Evolutionary conservation across 2,329 filamentous ascomycete species (phyloP), one percentile per base, ranked within the genome.

Genomic region (Pseudogymnoascus sp.): DNA sequence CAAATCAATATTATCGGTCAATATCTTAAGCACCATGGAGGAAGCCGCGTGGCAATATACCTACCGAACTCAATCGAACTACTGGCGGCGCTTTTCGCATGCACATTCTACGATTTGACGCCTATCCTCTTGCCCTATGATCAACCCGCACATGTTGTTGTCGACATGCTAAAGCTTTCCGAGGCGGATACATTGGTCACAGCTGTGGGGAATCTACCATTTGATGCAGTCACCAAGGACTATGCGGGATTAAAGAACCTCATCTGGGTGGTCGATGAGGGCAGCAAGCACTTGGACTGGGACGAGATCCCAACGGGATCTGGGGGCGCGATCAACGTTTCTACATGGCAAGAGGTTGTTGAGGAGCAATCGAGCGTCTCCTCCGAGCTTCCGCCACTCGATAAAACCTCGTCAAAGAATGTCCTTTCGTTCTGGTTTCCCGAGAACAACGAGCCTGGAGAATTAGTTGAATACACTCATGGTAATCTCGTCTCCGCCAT

Each of bases 231-330:
- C 11, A 82, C 86, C 62, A 84, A 87, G 70, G 82, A 80, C 62
- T 91, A 90, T 70, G 82, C 87, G 4, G 82, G 83, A 38, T 81
- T 99, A 53, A 87, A 87, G 66, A 86, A 92, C 69, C 82, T 96
- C 33, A 84, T 97, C 69, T 97, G 93, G 91, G 93, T 97, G 11
- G 91, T 96, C 4, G 93, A 97, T 70, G 85, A 91, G 71, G 91
- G 91, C 44, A 97, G 87, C 78, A 85, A 86, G 69, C 93, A 97
- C 73, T 89, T 99, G 82, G 93, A 96, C 76, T 99, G 93, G 93
- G 93, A 91, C 69, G 90, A 93, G 73, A 85, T 93, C 1, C 92
- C 93, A 10, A 84, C 88, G 71, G 88, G 89, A 61, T 87, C 88
- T 64, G 88, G 88, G 15, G 84, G 88, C 64, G 86, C 82, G 66